Base-by-base conservation (phyloP, 1,139 yeast genomes). In the Pneumocystis sp. region DNA sequence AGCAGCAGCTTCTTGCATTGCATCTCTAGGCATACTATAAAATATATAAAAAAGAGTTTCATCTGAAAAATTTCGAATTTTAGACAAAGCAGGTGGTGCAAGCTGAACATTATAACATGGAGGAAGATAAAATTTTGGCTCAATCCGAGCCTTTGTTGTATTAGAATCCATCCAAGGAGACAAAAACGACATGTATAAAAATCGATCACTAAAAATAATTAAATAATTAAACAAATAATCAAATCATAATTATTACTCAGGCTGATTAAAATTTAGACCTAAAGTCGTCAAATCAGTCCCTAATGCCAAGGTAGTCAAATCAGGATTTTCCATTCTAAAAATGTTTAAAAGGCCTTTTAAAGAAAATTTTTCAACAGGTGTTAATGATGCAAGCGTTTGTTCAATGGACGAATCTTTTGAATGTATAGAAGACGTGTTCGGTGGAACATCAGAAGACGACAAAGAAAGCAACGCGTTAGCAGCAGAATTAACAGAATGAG, bases 41-140 rank as follows among this genome's bases (percentile, higher is more conserved):
- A 95, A 95, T 42, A 95, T 86, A 76, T 87, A 93, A 74, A 95
- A 95, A 64, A 95, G 79, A 1, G 97, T 93, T 72, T 93, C 97
- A 72, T 93, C 98, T 61, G 89, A 85, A 71, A 93, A 87, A 61
- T 85, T 80, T 65, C 84, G 83, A 65, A 93, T 82, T 73, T 89
- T 85, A 65, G 83, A 83, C 72, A 87, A 96, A 67, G 83, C 83
- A 5, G 80, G 77, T 69, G 82, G 87, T 71, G 76, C 80, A 72
- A 78, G 81, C 70, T 59, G 80, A 31, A 82, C 79, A 63, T 79
- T 79, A 68, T 87, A 85, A 63, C 85, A 79, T 34, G 75, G 71
- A 1, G 96, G 95, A 44, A 84, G 76, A 56, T 75, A 75, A 74
- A 83, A 89, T 69, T 80, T 81, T 1, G 98, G 98, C 71, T 89